phyloP scores from a whole-genome alignment of 805 yeast genomes.

The Metschnikowia similis region DNA sequence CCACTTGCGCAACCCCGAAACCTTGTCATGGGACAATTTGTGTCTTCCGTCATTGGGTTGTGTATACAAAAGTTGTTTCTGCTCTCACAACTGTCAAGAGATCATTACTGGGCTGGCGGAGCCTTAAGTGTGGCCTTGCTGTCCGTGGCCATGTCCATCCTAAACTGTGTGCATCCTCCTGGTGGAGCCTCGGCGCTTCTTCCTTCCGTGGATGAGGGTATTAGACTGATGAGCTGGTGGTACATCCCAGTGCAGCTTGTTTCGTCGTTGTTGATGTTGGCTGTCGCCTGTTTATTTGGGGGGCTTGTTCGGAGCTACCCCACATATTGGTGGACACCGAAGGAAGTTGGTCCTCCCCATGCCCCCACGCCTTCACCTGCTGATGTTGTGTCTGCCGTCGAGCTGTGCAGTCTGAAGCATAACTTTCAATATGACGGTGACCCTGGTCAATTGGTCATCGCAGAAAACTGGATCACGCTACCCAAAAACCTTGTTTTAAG shows the following conservation, averaged over 20 bases:
- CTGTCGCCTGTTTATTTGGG: conserved; percentile 50
- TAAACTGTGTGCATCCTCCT: conserved; percentile 65
- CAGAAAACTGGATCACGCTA: neutral
- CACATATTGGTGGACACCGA: conserved; percentile 54
- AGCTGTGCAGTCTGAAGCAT: neutral
- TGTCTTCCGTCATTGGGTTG: conserved; percentile 51
- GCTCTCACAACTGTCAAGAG: conserved; percentile 38
- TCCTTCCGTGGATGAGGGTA: conserved; percentile 45
- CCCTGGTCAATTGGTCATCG: neutral
- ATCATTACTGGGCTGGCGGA: conserved; percentile 54
- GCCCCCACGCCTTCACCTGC: neutral
- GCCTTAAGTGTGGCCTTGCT: conserved; percentile 54
- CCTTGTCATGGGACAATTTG: conserved; percentile 51
- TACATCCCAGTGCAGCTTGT: conserved; percentile 53
- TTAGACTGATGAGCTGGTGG: conserved; percentile 60
- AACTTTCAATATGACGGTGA: neutral
- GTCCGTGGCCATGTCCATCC: conserved; percentile 49
- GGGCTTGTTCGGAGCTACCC: conserved; percentile 55
- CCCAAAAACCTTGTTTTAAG: neutral
- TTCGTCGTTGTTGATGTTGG: conserved; percentile 43
- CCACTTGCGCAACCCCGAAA: conserved; percentile 68
- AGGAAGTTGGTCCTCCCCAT: neutral
- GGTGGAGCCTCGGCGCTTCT: conserved; percentile 67
- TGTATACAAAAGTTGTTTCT: conserved; percentile 51
- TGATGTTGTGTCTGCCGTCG: neutral